phyloP scores from a whole-genome alignment of 228 moss, liverwort and hornwort genomes.

The Sphagnum magellanicum region DNA sequence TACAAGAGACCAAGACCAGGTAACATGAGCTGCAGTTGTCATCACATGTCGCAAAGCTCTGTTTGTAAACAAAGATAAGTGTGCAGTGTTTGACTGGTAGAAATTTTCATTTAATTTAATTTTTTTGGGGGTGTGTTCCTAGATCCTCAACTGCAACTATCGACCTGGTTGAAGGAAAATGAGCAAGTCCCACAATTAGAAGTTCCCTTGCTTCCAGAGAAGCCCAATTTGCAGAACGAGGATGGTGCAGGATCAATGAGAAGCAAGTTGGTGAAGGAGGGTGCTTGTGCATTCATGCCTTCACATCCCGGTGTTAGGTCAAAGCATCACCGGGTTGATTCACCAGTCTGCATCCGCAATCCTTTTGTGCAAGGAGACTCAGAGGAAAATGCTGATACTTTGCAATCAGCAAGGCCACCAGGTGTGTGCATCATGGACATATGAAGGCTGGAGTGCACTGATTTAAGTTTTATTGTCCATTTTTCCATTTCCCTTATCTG shows the following conservation, averaged over 20 bases:
- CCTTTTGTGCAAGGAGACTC: conserved; percentile 47
- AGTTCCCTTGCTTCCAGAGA: conserved; percentile 26
- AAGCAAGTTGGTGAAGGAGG: too few relatives aligned
- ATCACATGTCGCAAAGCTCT: too few relatives aligned
- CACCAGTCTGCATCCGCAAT: conserved; percentile 65
- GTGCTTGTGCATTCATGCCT: too few relatives aligned
- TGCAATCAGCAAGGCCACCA: conserved; percentile 39
- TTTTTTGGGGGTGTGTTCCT: too few relatives aligned
- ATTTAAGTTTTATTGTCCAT: too few relatives aligned
- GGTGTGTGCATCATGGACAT: conserved; percentile 13
- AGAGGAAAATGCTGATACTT: conserved; percentile 35
- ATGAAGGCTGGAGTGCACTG: too few relatives aligned
- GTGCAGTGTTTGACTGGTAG: too few relatives aligned
- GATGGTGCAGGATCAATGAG: neutral
- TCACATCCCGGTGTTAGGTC: too few relatives aligned
- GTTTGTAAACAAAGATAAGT: too few relatives aligned
- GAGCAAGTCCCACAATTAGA: conserved; percentile 28
- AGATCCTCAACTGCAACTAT: neutral
- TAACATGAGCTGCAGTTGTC: neutral
- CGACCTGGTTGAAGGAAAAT: conserved; percentile 47
- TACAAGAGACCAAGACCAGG: conserved; percentile 81
- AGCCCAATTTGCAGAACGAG: conserved; percentile 9
- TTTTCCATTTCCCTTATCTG: too few relatives aligned
- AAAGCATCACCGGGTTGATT: conserved; percentile 52
- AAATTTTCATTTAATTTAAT: too few relatives aligned